phyloP scores from a whole-genome alignment of 2,329 filamentous ascomycete genomes.

The Aspergillus proliferans region DNA sequence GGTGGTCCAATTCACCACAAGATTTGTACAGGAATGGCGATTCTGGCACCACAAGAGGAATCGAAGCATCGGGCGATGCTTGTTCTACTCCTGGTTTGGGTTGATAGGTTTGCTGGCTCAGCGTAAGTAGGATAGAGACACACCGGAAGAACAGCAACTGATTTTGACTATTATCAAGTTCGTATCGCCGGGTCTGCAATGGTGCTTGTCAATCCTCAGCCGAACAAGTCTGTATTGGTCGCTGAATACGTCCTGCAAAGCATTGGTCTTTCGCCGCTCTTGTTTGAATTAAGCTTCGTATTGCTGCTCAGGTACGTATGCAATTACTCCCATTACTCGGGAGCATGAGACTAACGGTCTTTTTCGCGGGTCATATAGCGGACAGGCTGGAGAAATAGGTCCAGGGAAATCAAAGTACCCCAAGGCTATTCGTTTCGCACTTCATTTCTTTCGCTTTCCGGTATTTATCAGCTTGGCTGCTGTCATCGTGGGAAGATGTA shows the following conservation, averaged over 20 bases:
- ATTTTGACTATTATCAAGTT: slow-evolving; percentile 9
- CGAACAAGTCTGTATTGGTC: slow-evolving; percentile 13
- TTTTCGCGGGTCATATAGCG: slow-evolving; percentile 9
- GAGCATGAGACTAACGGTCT: not conserved
- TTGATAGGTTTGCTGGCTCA: slow-evolving; percentile 21
- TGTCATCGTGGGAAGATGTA: slow-evolving; percentile 15
- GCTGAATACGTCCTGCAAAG: slow-evolving; percentile 18
- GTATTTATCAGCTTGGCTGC: slow-evolving; percentile 17
- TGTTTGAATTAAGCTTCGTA: slow-evolving; percentile 24
- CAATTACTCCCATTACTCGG: not conserved
- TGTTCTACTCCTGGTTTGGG: slow-evolving; percentile 22
- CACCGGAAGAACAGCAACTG: not conserved
- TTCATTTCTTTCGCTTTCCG: slow-evolving; percentile 22
- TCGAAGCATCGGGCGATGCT: slow-evolving; percentile 10
- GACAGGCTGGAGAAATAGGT: slow-evolving; percentile 20
- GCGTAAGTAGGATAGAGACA: slow-evolving; percentile 10
- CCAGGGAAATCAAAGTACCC: slow-evolving; percentile 20
- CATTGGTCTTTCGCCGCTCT: slow-evolving; percentile 23
- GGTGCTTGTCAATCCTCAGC: slow-evolving; percentile 13
- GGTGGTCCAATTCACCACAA: slow-evolving; percentile 13
- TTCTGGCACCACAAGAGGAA: slow-evolving; percentile 23
- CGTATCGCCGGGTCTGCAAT: slow-evolving; percentile 20
- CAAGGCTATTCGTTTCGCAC: slow-evolving; percentile 12
- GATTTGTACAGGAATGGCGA: slow-evolving; percentile 20
- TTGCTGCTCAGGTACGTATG: slow-evolving; percentile 18